Evolutionary conservation across 495 filamentous ascomycete genomes (phyloP).

Genomic region (Aspergillus sclerotiicarbonarius): DNA sequence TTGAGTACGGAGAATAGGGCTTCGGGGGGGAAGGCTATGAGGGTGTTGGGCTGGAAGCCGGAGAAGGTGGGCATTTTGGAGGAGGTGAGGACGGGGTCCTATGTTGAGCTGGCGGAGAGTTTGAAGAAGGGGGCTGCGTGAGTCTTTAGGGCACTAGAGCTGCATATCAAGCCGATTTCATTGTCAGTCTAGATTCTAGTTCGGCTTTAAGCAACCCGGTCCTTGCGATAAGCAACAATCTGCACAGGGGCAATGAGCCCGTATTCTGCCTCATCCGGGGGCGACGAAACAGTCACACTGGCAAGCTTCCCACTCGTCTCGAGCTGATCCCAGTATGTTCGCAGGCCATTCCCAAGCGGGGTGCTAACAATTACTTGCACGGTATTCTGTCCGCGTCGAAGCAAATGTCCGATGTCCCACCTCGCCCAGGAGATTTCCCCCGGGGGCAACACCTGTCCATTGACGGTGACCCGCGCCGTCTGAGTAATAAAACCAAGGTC

Average conservation of each 20-base stretch:
- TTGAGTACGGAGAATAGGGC: conserved; percentile 24
- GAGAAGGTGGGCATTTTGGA: conserved; percentile 23
- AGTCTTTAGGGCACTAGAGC: too few species aligned
- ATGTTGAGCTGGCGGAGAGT: not conserved
- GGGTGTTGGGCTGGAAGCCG: conserved; percentile 35
- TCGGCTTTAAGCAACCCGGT: too few species aligned
- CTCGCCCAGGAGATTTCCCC: not conserved
- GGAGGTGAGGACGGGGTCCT: not conserved
- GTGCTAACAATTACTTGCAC: not conserved
- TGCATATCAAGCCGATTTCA: too few species aligned
- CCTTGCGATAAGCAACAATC: not conserved
- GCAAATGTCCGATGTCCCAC: not conserved
- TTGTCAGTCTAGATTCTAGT: too few species aligned
- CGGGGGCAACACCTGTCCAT: not conserved
- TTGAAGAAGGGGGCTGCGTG: not conserved
- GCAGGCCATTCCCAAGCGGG: conserved; percentile 5
- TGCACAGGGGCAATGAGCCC: not conserved
- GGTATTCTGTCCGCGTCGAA: not conserved
- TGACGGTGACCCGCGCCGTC: not conserved
- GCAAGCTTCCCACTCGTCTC: not conserved
- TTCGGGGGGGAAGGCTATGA: conserved; percentile 31
- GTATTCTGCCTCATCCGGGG: not conserved
- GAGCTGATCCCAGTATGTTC: not conserved
- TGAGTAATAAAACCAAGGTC: conserved; percentile 1
- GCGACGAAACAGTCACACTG: not conserved